Evolutionary conservation across 352 stramenopile species (phyloP).

Genomic region (Phytopythium cucurbitacearum): DNA sequence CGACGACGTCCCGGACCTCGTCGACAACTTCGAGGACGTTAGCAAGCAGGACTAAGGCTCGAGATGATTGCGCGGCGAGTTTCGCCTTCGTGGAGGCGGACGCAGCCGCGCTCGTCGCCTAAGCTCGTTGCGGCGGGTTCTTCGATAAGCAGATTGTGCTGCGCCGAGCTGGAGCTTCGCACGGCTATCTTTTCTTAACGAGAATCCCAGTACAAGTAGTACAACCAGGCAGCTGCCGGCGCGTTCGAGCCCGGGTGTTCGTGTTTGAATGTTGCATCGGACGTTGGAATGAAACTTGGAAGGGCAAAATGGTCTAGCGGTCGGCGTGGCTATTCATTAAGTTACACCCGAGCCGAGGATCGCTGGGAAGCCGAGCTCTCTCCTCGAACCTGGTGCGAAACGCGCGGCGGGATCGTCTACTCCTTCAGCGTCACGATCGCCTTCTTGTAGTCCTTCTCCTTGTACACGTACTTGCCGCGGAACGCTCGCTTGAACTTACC

Average conservation of each 20-base stretch:
- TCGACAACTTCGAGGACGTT: conserved; percentile 98
- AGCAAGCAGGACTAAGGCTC: conserved; percentile 85
- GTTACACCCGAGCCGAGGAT: too few relatives aligned
- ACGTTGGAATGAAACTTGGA: too few relatives aligned
- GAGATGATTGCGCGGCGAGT: neutral
- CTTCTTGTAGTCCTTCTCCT: conserved; percentile 93
- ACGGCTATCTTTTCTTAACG: conserved; percentile 19
- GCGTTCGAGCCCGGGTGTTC: conserved; percentile 4
- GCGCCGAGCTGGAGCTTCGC: neutral
- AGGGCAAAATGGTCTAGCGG: too few relatives aligned
- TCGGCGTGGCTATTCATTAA: too few relatives aligned
- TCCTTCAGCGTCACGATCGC: conserved; percentile 88
- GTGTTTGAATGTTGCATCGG: neutral
- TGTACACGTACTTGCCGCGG: conserved; percentile 84
- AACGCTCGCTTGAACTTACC: conserved; percentile 89
- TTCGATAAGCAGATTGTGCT: neutral
- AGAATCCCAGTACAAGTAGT: conserved; percentile 58
- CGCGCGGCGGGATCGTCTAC: conserved; percentile 14
- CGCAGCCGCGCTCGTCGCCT: conserved; percentile 1
- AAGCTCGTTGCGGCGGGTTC: neutral
- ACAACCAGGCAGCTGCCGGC: conserved; percentile 43
- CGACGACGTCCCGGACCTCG: conserved; percentile 96
- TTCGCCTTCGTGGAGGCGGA: neutral
- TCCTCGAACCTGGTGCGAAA: neutral
- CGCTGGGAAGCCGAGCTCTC: neutral